Percentiles rank a stretch among this genome's conserved stretches.
phyloP scores from a whole-genome alignment of 202 grass and related monocot genomes.

The Panicum hallii region DNA sequence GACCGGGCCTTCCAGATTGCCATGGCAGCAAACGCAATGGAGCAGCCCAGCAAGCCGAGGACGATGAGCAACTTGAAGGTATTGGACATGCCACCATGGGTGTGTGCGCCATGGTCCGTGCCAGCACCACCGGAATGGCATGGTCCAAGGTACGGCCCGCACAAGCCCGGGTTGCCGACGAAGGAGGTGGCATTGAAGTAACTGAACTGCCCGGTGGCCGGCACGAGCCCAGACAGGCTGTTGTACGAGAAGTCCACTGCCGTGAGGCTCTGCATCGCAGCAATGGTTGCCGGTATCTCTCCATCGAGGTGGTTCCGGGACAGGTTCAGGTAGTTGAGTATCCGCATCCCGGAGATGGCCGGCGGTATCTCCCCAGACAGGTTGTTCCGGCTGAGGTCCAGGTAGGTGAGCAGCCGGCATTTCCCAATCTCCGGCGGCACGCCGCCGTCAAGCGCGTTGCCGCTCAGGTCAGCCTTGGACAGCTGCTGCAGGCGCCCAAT shows the following conservation, averaged over 20 bases:
- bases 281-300: slow-evolving; percentile 72
- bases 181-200: slow-evolving; percentile 99
- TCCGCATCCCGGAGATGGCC: slow-evolving; percentile 75
- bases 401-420: slow-evolving; percentile 82
- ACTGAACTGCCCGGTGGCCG: slow-evolving; percentile 89
- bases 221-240: slow-evolving; percentile 89
- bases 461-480: slow-evolving; percentile 85
- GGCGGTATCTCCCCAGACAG: slow-evolving; percentile 73
- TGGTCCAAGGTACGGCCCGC: slow-evolving; percentile 71
- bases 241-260: slow-evolving; percentile 99
- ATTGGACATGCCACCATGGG: slow-evolving; percentile 62
- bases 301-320: slow-evolving; percentile 83
- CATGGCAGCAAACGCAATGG: slow-evolving; percentile 78
- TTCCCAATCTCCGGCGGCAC: slow-evolving; percentile 75
- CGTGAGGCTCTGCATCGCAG: slow-evolving; percentile 95
- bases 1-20: slow-evolving; percentile 85
- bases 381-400: slow-evolving; percentile 84
- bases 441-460: slow-evolving; percentile 63
- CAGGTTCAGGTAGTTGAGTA: slow-evolving; percentile 94
- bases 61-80: slow-evolving; percentile 92
- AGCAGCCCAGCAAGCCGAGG: slow-evolving; percentile 78
- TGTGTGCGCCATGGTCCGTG: slow-evolving; percentile 13
- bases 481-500: slow-evolving; percentile 81
- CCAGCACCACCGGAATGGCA: slow-evolving; percentile 50
- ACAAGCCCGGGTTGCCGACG: slow-evolving; percentile 74